A percentile compares a stretch with the other conserved stretches of the same genome.
phyloP scores from a whole-genome alignment of 2,329 filamentous ascomycete species.

The Sclerotinia nivalis region DNA sequence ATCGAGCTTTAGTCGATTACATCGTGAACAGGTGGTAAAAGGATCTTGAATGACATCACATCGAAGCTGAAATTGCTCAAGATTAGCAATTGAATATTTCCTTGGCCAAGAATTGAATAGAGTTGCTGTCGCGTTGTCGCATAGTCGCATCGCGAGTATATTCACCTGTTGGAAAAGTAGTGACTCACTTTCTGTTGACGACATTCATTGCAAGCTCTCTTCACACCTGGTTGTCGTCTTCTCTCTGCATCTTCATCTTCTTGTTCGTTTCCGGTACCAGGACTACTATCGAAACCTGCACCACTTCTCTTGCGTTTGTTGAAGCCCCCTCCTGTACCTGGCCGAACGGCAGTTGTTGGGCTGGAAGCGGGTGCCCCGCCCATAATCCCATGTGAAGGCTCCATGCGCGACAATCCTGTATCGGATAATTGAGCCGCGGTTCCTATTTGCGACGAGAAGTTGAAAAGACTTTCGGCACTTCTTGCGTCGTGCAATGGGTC shows the following conservation, averaged over 20 bases:
- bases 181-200: conserved; percentile 77
- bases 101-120: not conserved
- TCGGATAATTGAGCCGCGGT: conserved; percentile 25
- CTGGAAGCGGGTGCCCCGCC: conserved; percentile 36
- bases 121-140: not conserved
- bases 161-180: conserved; percentile 1
- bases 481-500: conserved; percentile 31
- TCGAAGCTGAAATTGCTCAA: conserved; percentile 58
- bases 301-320: conserved; percentile 62
- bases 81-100: conserved; percentile 18
- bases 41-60: conserved; percentile 84
- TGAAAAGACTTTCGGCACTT: conserved; percentile 25
- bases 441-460: conserved; percentile 20
- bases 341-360: conserved; percentile 35
- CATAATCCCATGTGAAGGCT: conserved; percentile 31
- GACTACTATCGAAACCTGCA: conserved; percentile 58
- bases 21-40: conserved; percentile 75
- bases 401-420: conserved; percentile 33
- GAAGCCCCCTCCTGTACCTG: conserved; percentile 35
- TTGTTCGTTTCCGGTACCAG: conserved; percentile 55
- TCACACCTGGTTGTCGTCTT: conserved; percentile 67
- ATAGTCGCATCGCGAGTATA: conserved; percentile 7
- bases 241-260: conserved; percentile 59
- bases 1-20: conserved; percentile 74
- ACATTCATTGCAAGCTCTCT: conserved; percentile 83